These are phyloP conservation scores for Raddia guianensis DNA, from an alignment of 176 grass and related monocot species.

Conservation along the genomic window DNA sequence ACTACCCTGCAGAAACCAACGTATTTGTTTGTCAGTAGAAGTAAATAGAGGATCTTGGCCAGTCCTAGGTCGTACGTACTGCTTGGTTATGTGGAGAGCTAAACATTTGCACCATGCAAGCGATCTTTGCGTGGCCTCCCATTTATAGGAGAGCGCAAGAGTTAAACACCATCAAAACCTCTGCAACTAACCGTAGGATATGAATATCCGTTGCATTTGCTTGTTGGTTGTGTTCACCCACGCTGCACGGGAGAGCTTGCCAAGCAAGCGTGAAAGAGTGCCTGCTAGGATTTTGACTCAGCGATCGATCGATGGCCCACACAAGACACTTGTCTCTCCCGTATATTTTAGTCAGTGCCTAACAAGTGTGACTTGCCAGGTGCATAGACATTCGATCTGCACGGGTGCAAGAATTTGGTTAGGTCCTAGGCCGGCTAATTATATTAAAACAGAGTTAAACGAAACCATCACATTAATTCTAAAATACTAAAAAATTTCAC, in stretches of 20 bases:
- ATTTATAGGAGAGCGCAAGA: conserved; percentile 37
- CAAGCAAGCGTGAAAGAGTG: conserved; percentile 35
- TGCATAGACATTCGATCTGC: not conserved
- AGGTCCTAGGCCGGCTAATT: no score
- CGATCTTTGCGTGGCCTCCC: conserved; percentile 40
- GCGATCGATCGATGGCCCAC: conserved; percentile 18
- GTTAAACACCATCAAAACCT: not conserved
- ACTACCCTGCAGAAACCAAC: not conserved
- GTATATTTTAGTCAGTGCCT: not conserved
- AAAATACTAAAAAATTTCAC: no score
- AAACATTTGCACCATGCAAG: conserved; percentile 12
- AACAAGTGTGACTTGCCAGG: not conserved
- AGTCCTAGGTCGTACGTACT: not conserved
- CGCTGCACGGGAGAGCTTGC: conserved; percentile 38
- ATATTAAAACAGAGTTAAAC: no score
- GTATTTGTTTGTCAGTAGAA: not conserved
- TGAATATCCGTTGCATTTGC: conserved; percentile 52
- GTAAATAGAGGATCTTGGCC: conserved; percentile 7
- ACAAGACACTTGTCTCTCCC: conserved; percentile 29
- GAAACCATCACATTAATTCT: no score
- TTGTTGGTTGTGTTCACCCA: conserved; percentile 50
- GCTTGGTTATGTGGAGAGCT: not conserved
- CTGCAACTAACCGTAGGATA: conserved; percentile 26
- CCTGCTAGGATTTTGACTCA: not conserved
- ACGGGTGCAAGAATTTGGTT: not conserved